These are phyloP conservation scores for Artemisia annua DNA, from an alignment of 129 eudicot species.

Conservation along the genomic window DNA sequence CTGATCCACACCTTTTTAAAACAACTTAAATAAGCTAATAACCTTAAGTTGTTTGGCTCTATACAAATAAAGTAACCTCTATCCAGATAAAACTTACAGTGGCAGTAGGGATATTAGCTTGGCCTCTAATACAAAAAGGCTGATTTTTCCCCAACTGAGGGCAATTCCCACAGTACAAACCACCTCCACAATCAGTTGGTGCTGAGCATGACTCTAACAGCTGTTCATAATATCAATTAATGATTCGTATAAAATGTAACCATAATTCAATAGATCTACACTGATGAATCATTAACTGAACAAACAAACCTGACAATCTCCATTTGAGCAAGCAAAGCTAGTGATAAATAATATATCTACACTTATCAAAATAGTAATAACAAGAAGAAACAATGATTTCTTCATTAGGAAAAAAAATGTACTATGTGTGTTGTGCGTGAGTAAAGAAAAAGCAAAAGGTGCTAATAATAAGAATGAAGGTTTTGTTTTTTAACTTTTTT, in stretches of 20 bases:
- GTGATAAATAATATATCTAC: conserved; percentile 34
- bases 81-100: conserved; percentile 51
- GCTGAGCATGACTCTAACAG: conserved; percentile 77
- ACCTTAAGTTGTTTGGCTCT: no score
- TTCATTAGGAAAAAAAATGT: conserved; percentile 28
- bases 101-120: conserved; percentile 74
- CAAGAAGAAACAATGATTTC: conserved; percentile 31
- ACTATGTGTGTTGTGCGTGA: neutral
- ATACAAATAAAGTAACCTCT: no score
- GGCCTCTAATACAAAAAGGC: conserved; percentile 84
- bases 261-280: conserved; percentile 30
- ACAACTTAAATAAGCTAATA: no score
- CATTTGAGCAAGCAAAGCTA: conserved; percentile 59
- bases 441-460: conserved; percentile 29
- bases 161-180: conserved; percentile 94
- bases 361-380: conserved; percentile 25
- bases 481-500: neutral
- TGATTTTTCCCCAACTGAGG: conserved; percentile 61
- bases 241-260: conserved; percentile 15
- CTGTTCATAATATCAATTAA: conserved; percentile 37
- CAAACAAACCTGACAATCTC: conserved; percentile 60
- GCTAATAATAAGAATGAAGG: neutral
- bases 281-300: conserved; percentile 1
- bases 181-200: conserved; percentile 76
- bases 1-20: no score